phyloP scores from a whole-genome alignment of 495 filamentous ascomycete genomes.

The Neurospora sp. region DNA sequence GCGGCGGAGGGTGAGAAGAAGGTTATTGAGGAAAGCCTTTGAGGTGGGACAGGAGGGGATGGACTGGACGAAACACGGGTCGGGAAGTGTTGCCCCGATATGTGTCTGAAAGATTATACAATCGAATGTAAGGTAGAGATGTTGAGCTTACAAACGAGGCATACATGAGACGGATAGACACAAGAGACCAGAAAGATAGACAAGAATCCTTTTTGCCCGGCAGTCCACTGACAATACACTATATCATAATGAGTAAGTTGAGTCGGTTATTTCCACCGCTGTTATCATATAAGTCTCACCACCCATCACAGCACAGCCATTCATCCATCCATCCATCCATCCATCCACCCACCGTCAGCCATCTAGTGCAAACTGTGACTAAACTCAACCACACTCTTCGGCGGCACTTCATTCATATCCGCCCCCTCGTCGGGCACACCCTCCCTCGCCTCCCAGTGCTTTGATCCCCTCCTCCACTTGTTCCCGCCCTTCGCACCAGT shows the following conservation, averaged over 20 bases:
- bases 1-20: background rate
- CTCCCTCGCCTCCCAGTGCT: background rate
- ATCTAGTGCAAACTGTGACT: no score
- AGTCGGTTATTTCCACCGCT: no score
- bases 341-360: background rate
- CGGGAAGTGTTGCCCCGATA: no score
- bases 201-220: background rate
- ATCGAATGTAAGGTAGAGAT: no score
- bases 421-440: background rate
- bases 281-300: background rate
- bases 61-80: no score
- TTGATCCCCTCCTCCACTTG: background rate
- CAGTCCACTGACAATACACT: background rate
- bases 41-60: background rate
- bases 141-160: no score
- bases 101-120: no score
- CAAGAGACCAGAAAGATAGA: background rate
- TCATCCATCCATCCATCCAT: background rate
- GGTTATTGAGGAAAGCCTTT: background rate
- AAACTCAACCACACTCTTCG: background rate
- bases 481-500: background rate
- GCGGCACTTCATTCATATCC: constrained; percentile 1
- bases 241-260: no score
- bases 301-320: no score
- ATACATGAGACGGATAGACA: background rate